Base-by-base conservation (phyloP, 2,329 filamentous ascomycete genomes). In the Aspergillus sp. region DNA sequence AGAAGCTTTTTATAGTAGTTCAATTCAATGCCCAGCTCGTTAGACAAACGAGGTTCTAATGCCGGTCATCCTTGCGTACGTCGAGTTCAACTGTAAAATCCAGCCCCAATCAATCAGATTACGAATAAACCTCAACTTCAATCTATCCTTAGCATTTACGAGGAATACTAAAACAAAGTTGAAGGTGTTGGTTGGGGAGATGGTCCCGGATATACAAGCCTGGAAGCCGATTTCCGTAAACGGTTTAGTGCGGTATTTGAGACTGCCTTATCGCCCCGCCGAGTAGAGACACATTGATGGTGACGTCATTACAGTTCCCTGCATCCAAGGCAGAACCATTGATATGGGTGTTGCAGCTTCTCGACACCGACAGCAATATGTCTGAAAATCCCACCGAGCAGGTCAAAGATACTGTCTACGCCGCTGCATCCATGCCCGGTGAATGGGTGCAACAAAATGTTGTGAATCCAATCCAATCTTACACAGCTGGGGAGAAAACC, bases 381-480 rank as follows among this genome's bases (percentile, higher is more conserved):
- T 57, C 57, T 3, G 59, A 42, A 12, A 58, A 34, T 19, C 61
- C 61, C 15, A 47, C 61, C 5, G 34, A 49, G 2, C 58, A 63
- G 8, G 39, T 59, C 4, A 63, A 62, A 44, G 57, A 59, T 8
- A 58, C 41, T 34, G 19, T 62, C 12, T 13, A 51, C 13, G 22
- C 54, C 5, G 27, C 54, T 2, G 58, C 56, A n/a, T 24, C 51
- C 17, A 49, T 45, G 5, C 27, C 63, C 7, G 41, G 56, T n/a
- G 59, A 66, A 19, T 56, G 56, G 13, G 54, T 59, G 1, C 57
- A 59, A 22, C 50, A 49, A n/a, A 54, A 47, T 20, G 44, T 61
- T 30, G 56, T 61, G 42, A 55, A 52, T 17, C 55, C 60, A 15
- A 45, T 63, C 4, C 58, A 48, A 22, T 62, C 58, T 11, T 54